Evolutionary conservation across 805 yeast species (phyloP).

Genomic region (Myxozyma melibiosi): DNA sequence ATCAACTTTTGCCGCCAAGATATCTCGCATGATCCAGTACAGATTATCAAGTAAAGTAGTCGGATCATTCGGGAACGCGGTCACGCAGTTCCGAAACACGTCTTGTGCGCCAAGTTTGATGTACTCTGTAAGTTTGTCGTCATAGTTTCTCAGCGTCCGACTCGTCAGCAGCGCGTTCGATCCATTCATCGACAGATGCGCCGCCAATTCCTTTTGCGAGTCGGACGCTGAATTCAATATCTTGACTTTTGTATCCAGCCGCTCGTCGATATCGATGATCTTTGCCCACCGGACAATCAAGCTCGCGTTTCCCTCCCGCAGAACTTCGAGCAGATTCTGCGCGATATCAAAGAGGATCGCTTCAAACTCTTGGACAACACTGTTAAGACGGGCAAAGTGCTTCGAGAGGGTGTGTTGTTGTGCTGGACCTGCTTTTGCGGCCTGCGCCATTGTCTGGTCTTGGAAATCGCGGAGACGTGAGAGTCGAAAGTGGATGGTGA

Average conservation of each 20-base stretch:
- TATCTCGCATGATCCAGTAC: constrained; percentile 82
- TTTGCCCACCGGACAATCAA: constrained; percentile 73
- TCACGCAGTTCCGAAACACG: constrained; percentile 67
- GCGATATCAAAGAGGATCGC: constrained; percentile 65
- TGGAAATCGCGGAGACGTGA: constrained; percentile 73
- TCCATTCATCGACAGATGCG: constrained; percentile 22
- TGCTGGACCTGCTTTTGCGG: constrained; percentile 56
- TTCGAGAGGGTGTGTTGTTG: constrained; percentile 57
- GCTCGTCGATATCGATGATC: constrained; percentile 76
- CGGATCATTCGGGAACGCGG: constrained; percentile 51
- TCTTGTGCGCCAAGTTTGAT: constrained; percentile 53
- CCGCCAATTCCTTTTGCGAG: constrained; percentile 14
- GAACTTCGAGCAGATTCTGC: constrained; percentile 68
- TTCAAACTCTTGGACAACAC: constrained; percentile 60
- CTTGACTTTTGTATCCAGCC: constrained; percentile 65
- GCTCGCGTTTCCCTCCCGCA: constrained; percentile 66
- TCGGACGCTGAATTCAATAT: constrained; percentile 17
- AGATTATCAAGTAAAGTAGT: constrained; percentile 68
- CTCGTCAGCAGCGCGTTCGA: constrained; percentile 2
- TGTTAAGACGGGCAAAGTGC: constrained; percentile 54
- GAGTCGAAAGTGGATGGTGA: constrained; percentile 69
- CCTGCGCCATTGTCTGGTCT: constrained; percentile 68
- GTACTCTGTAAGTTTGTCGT: constrained; percentile 24
- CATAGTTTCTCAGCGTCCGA: constrained; percentile 24
- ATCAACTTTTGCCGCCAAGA: constrained; percentile 63